Evolutionary conservation across 768 basidiomycete genomes (phyloP).

Genomic region (Calocybe cyanea): DNA sequence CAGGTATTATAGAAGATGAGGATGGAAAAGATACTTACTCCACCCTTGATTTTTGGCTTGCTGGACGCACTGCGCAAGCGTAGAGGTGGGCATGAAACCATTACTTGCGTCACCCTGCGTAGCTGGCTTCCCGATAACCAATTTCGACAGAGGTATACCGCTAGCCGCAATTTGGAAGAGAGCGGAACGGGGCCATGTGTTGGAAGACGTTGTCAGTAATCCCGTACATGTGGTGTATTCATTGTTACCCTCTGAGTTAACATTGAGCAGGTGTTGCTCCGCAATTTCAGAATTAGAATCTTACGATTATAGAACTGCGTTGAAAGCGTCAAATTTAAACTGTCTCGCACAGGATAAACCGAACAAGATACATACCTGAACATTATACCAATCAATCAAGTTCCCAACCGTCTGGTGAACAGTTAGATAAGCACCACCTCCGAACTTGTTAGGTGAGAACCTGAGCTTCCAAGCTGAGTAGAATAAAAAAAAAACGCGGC

Average conservation of each 20-base stretch:
- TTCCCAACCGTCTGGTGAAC: slow-evolving; percentile 49
- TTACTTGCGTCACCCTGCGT: slow-evolving; percentile 36
- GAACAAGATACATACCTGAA: slow-evolving; percentile 34
- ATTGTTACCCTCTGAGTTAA: slow-evolving; percentile 44
- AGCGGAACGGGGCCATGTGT: slow-evolving; percentile 48
- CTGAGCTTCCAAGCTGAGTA: slow-evolving; percentile 17
- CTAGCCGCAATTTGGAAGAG: slow-evolving; percentile 46
- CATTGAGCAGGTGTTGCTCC: slow-evolving; percentile 1
- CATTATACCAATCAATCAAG: slow-evolving; percentile 62
- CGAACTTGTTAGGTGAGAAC: slow-evolving; percentile 37
- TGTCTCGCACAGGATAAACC: not conserved
- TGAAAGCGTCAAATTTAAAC: not conserved
- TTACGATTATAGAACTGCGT: slow-evolving; percentile 41
- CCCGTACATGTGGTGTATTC: slow-evolving; percentile 62
- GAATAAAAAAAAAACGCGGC: not conserved
- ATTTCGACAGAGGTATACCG: slow-evolving; percentile 49
- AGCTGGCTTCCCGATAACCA: slow-evolving; percentile 66
- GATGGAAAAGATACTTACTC: slow-evolving; percentile 36
- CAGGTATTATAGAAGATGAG: not conserved
- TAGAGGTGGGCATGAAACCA: slow-evolving; percentile 46
- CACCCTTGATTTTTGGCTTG: slow-evolving; percentile 51
- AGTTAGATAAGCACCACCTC: slow-evolving; percentile 49
- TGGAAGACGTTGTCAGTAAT: slow-evolving; percentile 52
- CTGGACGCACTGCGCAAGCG: slow-evolving; percentile 48
- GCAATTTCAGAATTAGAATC: slow-evolving; percentile 9